These are phyloP conservation scores for Lanmaoa pseudosensibilis DNA, from an alignment of 768 basidiomycete species.

Conservation along the genomic window DNA sequence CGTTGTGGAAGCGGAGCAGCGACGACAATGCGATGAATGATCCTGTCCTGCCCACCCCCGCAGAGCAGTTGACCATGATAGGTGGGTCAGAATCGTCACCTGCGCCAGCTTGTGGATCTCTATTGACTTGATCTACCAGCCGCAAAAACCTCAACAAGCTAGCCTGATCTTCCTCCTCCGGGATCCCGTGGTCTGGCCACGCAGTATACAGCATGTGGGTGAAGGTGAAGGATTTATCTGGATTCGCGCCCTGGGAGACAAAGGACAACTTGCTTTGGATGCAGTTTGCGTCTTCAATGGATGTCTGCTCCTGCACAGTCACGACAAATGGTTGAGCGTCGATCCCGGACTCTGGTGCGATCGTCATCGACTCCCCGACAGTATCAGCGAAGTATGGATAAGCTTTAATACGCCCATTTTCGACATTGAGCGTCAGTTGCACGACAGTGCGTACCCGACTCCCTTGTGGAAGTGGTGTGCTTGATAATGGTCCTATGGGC, in stretches of 20 bases:
- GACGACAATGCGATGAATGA: conserved; percentile 82
- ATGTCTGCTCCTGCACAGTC: conserved; percentile 48
- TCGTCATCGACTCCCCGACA: conserved; percentile 51
- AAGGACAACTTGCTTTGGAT: conserved; percentile 61
- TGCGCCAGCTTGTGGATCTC: conserved; percentile 33
- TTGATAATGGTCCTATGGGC: conserved; percentile 39
- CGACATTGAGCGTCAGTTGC: conserved; percentile 75
- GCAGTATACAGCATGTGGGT: conserved; percentile 70
- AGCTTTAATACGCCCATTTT: conserved; percentile 70
- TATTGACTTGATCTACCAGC: conserved; percentile 65
- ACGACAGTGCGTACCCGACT: conserved; percentile 72
- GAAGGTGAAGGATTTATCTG: conserved; percentile 48
- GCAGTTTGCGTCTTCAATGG: conserved; percentile 58
- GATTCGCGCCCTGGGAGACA: conserved; percentile 33
- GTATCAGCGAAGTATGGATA: conserved; percentile 70
- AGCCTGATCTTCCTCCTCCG: conserved; percentile 55
- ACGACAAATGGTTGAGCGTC: conserved; percentile 50
- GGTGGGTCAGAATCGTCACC: conserved; percentile 63
- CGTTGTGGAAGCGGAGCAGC: conserved; percentile 60
- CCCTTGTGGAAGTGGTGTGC: conserved; percentile 25
- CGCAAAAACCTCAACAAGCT: conserved; percentile 60
- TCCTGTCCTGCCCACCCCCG: conserved; percentile 85
- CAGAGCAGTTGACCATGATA: conserved; percentile 80
- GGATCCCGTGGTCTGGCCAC: conserved; percentile 90
- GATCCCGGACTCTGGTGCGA: conserved; percentile 47